Evolutionary conservation across 2,329 filamentous ascomycete genomes (phyloP).

Genomic region (Pseudocercospora crystallina): DNA sequence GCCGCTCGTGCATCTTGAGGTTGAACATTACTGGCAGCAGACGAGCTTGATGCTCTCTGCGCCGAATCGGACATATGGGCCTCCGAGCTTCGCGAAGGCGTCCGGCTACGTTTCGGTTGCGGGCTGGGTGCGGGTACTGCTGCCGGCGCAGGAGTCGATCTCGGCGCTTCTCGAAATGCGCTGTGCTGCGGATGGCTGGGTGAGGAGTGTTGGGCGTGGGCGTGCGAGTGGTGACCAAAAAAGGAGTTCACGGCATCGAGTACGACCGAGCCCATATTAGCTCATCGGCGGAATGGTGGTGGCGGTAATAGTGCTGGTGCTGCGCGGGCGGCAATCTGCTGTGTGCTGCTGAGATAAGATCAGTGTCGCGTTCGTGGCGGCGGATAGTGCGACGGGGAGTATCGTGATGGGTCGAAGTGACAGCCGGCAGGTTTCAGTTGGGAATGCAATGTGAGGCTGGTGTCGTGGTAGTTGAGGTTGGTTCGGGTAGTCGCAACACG

Average conservation of each 20-base stretch:
- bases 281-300: conserved; percentile 26
- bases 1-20: conserved; percentile 14
- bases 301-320: conserved; percentile 15
- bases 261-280: conserved; percentile 62
- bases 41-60: conserved; percentile 34
- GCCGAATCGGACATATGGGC: conserved; percentile 32
- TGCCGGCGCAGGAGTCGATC: conserved; percentile 16
- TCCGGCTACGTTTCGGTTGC: conserved; percentile 27
- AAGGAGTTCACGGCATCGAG: conserved; percentile 73
- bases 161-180: conserved; percentile 29
- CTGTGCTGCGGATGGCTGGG: conserved; percentile 27
- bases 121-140: conserved; percentile 14
- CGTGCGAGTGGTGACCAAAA: conserved; percentile 28
- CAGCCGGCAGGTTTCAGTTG: too few species aligned
- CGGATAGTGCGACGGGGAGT: background rate
- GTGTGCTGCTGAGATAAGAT: conserved; percentile 16
- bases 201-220: conserved; percentile 15
- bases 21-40: conserved; percentile 24
- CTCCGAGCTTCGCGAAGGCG: conserved; percentile 23
- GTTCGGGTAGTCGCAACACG: too few species aligned
- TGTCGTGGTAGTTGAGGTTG: too few species aligned
- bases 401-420: too few species aligned
- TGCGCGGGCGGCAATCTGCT: conserved; percentile 1
- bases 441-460: too few species aligned
- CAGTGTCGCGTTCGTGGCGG: conserved; percentile 11